A percentile compares a stretch with the other conserved stretches of the same genome.
These are phyloP conservation scores for Anacardium occidentale DNA, from an alignment of 345 rosid genomes.

Conservation along the genomic window DNA sequence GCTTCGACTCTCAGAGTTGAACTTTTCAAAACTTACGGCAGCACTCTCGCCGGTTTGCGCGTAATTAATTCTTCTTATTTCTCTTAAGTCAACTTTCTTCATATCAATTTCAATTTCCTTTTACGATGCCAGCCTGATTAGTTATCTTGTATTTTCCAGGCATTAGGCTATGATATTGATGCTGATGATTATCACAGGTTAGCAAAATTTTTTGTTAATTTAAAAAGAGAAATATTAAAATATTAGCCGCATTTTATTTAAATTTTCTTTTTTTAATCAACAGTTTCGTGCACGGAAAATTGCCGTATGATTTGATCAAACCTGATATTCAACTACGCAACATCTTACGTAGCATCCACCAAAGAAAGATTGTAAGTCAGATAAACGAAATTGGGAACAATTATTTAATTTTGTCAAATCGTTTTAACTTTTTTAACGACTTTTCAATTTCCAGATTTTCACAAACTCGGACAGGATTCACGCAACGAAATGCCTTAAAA, in stretches of 20 bases:
- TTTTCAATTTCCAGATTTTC: slow-evolving; percentile 45
- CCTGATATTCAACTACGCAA: slow-evolving; percentile 58
- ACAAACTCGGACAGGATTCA: slow-evolving; percentile 88
- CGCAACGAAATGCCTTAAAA: slow-evolving; percentile 53
- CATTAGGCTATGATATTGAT: slow-evolving; percentile 63
- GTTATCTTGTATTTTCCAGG: slow-evolving; percentile 39
- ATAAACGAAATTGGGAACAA: not conserved
- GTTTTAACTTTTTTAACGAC: not conserved
- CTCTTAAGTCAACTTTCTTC: not conserved
- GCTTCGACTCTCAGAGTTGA: slow-evolving; percentile 67
- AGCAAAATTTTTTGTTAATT: not conserved
- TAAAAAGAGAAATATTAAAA: not conserved
- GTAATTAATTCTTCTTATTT: slow-evolving; percentile 33
- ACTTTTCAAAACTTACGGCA: slow-evolving; percentile 82
- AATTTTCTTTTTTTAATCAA: not conserved
- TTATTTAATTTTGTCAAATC: not conserved
- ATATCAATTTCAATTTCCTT: not conserved
- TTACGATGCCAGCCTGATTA: not conserved
- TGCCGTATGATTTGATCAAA: slow-evolving; percentile 78
- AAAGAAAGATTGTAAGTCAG: slow-evolving; percentile 64
- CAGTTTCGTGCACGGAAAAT: slow-evolving; percentile 94
- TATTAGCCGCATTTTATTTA: not conserved
- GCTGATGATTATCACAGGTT: slow-evolving; percentile 93
- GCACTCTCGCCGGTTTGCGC: slow-evolving; percentile 91
- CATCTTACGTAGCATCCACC: slow-evolving; percentile 61